Evolutionary conservation across 306 rosid species (phyloP), one percentile per base, ranked within the genome.

Genomic region (Abrus pulchellus): DNA sequence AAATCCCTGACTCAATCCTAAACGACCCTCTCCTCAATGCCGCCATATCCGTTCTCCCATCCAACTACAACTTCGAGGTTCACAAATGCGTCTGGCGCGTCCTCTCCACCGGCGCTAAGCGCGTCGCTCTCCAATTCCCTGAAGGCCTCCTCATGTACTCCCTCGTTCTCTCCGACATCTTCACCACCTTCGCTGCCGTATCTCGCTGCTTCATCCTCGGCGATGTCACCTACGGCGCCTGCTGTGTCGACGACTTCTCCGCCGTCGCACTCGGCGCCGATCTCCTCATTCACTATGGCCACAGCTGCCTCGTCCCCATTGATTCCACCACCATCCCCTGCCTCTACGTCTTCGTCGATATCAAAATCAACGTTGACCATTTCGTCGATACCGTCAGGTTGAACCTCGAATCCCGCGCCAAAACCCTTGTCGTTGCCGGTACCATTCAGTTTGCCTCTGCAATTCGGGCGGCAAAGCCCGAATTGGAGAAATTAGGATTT

Each of bases 71-170:
- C 74, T 94, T 92, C 80, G 98, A 94, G 82, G 90, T 94, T 59
- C 98, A 94, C 90, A 94, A 94, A 68, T 90, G 86, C 66, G 87
- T 94, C 41, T 94, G 91, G 97, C 98, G 97, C 9, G 89, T 92
- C 29, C 87, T 82, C 60, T 94, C 98, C 82, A 71, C 92, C 1
- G 28, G 63, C 3, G 90, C 97, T 68, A 76, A 89, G 65, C 90
- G 91, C 57, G 86, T 94, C 29, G 97, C 97, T 9, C 95, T 94
- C 28, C 97, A 92, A 63, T 91, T 92, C 52, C 97, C 98, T 0
- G 98, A 94, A 76, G 98, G 98, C 36, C 97, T 94, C 62, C 98
- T 94, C 81, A 94, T 94, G 97, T 94, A 90, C 83, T 92, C 98
- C 29, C 89, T 94, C 10, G 83, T 87, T 9, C 88, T 94, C 72